Base-by-base conservation (phyloP, 345 rosid species). In the Erucastrum elatum region DNA sequence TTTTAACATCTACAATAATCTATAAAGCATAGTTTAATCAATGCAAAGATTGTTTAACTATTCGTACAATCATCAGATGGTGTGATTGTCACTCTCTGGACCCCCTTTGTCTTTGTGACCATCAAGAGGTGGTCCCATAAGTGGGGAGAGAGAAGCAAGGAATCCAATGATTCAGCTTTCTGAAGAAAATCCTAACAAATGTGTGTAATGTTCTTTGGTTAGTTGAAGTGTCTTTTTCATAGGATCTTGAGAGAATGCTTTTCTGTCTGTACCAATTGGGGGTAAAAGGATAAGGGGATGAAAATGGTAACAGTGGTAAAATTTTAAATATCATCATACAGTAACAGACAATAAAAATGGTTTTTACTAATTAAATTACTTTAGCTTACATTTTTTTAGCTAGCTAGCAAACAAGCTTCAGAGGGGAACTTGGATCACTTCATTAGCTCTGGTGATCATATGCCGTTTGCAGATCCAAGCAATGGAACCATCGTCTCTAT, bases 401-500 rank as follows among this genome's bases (percentile, higher is more conserved):
- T 62, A 79, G 70, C 44, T 49, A 79, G 55, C 16, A 33, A 68
- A 51, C 80, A 65, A 79, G 17, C 41, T 67, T 87, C 75, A 87
- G 71, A 85, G 80, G 51, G 92, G 90, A 51, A 89, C 89, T 87
- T 88, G 88, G 64, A 85, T 79, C 71, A 91, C 81, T 87, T 91
- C 97, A 81, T 85, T 74, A 61, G 89, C 90, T 82, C 95, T 89
- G 35, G 77, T 81, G 76, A 77, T 79, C 90, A 88, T 80, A 83
- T 91, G 99, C 87, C 99, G 84, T 70, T 88, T 87, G 39, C 98
- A 95, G 49, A 93, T 84, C 98, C 99, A 95, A 46, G 97, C 97
- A 51, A 93, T 86, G 35, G 94, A 92, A 8, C 98, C 98, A 74
- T 86, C 81, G 72, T 89, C 94, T 77, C 81, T 87, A 84, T 94